phyloP scores from a whole-genome alignment of 176 grass and related monocot species.

The Juncus inflexus region DNA sequence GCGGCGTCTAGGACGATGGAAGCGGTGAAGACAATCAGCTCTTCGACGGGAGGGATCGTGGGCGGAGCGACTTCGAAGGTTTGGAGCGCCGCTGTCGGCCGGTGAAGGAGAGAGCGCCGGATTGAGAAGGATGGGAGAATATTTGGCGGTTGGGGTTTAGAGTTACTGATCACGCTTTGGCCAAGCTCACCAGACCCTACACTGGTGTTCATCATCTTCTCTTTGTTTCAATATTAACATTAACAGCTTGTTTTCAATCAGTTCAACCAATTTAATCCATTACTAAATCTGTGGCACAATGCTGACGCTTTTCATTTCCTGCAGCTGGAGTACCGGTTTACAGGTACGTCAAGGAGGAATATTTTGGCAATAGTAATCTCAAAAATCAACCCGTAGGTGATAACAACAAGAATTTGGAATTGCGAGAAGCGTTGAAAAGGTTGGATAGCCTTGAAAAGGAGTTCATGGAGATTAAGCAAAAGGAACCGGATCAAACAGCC shows the following conservation, averaged over 20 bases:
- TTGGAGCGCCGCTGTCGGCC: too few species aligned
- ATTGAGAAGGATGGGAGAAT: conserved; percentile 16
- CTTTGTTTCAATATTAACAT: conserved; percentile 7
- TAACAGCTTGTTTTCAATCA: background rate
- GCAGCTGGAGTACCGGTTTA: conserved; percentile 28
- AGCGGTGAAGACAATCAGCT: too few species aligned
- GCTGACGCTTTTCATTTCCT: background rate
- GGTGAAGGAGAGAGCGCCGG: too few species aligned
- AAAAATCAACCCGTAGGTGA: background rate
- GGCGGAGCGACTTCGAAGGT: too few species aligned
- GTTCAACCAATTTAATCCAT: background rate
- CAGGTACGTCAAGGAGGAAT: conserved; percentile 1
- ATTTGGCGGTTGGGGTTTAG: conserved; percentile 12
- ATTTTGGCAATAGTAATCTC: background rate
- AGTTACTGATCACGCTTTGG: conserved; percentile 17
- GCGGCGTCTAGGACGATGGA: too few species aligned
- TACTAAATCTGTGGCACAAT: background rate
- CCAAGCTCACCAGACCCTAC: conserved; percentile 5
- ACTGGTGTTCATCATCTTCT: background rate
- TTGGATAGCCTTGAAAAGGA: conserved; percentile 6
- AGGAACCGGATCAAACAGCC: background rate
- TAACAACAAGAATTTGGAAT: background rate
- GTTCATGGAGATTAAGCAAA: background rate
- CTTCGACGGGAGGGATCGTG: too few species aligned
- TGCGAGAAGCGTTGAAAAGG: conserved; percentile 6